Conservation (phyloP, 345 rosid species). For the Citrus trifoliata region DNA sequence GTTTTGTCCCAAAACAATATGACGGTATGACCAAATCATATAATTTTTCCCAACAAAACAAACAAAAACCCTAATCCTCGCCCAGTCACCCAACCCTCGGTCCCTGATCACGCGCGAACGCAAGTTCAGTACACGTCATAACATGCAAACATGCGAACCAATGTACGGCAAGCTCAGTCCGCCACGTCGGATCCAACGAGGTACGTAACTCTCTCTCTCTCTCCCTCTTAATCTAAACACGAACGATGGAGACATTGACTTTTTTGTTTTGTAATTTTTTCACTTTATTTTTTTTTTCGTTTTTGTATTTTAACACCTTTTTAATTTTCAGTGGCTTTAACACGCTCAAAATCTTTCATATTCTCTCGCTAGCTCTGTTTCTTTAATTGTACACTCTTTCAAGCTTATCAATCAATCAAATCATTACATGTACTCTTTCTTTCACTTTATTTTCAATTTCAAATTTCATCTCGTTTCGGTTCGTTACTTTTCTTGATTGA, state of each 20-base stretch:
- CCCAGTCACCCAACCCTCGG: neutral
- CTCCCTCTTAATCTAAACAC: conserved; percentile 6
- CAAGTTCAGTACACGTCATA: neutral
- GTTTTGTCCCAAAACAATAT: too few species aligned
- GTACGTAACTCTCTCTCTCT: neutral
- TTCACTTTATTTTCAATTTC: neutral
- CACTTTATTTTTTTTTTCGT: neutral
- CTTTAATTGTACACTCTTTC: neutral
- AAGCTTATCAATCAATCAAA: neutral
- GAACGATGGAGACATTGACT: neutral
- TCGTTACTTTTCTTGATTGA: neutral
- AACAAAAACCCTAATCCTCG: too few species aligned
- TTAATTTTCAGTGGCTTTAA: neutral
- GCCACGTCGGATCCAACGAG: conserved; percentile 10
- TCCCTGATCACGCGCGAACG: neutral
- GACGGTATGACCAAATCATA: too few species aligned
- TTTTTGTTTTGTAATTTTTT: neutral
- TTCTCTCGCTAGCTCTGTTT: neutral
- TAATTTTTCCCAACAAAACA: too few species aligned
- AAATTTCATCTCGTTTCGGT: conserved; percentile 1
- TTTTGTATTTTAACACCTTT: neutral
- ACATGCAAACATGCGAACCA: neutral
- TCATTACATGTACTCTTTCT: conserved; percentile 14
- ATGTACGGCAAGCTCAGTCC: neutral
- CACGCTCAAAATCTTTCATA: conserved; percentile 11